Evolutionary conservation across 164 flowering plant genomes (phyloP).

Genomic region (Platanus orientalis): DNA sequence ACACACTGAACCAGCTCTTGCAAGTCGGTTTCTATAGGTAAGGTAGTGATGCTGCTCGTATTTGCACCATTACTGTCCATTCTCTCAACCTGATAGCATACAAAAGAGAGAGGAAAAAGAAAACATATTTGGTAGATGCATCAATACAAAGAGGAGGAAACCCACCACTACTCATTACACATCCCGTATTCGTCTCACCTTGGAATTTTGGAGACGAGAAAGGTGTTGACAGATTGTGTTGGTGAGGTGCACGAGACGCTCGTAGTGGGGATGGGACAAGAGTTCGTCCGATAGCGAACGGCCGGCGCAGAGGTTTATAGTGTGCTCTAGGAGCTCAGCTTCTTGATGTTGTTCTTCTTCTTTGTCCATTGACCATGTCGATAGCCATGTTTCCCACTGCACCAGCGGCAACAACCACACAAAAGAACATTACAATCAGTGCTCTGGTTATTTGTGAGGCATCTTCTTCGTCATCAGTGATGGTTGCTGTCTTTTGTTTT

Average conservation of each 20-base stretch:
- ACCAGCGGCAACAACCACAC: neutral
- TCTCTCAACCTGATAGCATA: neutral
- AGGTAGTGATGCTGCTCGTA: neutral
- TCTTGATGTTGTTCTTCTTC: conserved; percentile 7
- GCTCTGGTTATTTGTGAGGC: too few species aligned
- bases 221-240: conserved; percentile 28
- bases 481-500: too few species aligned
- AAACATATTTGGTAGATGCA: too few species aligned
- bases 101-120: too few species aligned
- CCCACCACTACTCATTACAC: too few species aligned
- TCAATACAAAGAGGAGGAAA: too few species aligned
- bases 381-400: conserved; percentile 71
- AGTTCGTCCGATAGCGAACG: conserved; percentile 12
- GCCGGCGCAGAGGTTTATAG: conserved; percentile 26
- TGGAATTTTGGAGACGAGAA: conserved; percentile 13
- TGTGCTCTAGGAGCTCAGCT: conserved; percentile 31
- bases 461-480: too few species aligned
- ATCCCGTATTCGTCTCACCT: too few species aligned
- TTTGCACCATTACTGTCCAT: neutral
- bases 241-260: conserved; percentile 23
- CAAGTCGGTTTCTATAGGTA: conserved; percentile 39
- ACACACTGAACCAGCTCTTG: conserved; percentile 47
- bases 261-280: conserved; percentile 23
- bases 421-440: too few species aligned
- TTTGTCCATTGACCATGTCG: conserved; percentile 14